Evolutionary conservation across 75 land plant species (phyloP), one percentile per base, ranked within the genome.

Genomic region (Picea glauca): DNA sequence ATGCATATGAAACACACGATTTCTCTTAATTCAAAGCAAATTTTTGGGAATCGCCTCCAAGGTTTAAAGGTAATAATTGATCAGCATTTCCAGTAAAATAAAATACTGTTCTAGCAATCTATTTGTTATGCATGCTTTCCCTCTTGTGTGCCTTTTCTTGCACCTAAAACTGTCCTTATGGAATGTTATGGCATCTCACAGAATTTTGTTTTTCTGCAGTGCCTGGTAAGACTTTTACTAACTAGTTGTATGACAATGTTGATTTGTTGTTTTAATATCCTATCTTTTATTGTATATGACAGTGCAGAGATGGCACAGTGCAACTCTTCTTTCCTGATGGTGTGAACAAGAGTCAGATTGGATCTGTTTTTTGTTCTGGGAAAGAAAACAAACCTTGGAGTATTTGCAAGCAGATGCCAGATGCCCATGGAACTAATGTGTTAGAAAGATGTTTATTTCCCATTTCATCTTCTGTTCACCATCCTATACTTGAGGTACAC

Each of bases 311-410:
- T 38, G 73, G 73, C 73, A 70, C 21, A 20, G 18, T 70, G 73
- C 73, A 70, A 70, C 73, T 70, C 73, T 70, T 70, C 13, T 70
- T 70, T 70, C 73, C 73, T 70, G 73, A 18, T 70, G 73, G 73
- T 3, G 21, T 21, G n/a, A 40, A 70, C 11, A 70, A 18, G n/a
- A 70, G 21, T 70, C 40, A n/a, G 46, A 70, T 70, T n/a, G 73
- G 73, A 70, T 70, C 54, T 35, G 43, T 70, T 50, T 50, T 50
- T 6, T 70, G 73, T 43, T 70, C 20, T 70, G 13, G 18, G 20
- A 70, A 70, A 20, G 73, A 40, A 70, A 43, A 8, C 4, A n/a
- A 70, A 20, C 8, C 23, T 70, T 70, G 33, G 50, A 40, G 43
- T 31, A 32, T 40, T 43, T 38, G 50, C 23, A 43, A 43, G 40